Evolutionary conservation across 257 asterid species (phyloP), one percentile per base, ranked within the genome.

Genomic region (Primulina tabacum): DNA sequence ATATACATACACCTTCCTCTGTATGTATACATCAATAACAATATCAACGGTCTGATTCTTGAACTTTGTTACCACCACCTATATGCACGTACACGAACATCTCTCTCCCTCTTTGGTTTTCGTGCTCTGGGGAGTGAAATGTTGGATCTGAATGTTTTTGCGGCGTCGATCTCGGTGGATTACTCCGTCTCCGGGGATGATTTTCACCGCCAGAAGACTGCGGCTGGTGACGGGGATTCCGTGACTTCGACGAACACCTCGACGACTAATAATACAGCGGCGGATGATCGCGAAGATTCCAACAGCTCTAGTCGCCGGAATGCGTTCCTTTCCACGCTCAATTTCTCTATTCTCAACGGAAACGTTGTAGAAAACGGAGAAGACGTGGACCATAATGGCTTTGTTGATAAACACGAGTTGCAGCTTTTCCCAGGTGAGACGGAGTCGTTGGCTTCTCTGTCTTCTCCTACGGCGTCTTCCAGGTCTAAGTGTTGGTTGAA

Each of bases 121-220:
- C 57, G 17, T 0, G 21, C 7, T 50, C 3, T 4, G 7, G 57
- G 57, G 2, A 2, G 57, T 71, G 79, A 78, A 71, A 86, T 89
- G 98, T 85, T 92, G 90, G 96, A 92, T 92, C 95, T 92, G 73
- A 92, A 92, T 74, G 72, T 81, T 28, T 92, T 84, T 53, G 89
- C 87, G 67, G 88, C 67, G 64, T 75, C 55, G 50, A 2, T 81
- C 66, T 78, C 85, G 4, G 65, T 69, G 37, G 86, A 71, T 68
- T 76, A 83, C 35, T 24, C 17, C 52, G 35, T 67, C 73, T 69
- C 75, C 80, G 82, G 66, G 67, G 86, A 81, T 60, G 90, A 83
- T 4, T 76, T 73, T 47, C 79, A 55, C 80, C 75, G 21, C 69
- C 62, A 64, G 57, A 69, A 77, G 58, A 56, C 80, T 63, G 67